Evolutionary conservation across 176 grass and related monocot genomes (phyloP).

Genomic region (Bromus sterilis): DNA sequence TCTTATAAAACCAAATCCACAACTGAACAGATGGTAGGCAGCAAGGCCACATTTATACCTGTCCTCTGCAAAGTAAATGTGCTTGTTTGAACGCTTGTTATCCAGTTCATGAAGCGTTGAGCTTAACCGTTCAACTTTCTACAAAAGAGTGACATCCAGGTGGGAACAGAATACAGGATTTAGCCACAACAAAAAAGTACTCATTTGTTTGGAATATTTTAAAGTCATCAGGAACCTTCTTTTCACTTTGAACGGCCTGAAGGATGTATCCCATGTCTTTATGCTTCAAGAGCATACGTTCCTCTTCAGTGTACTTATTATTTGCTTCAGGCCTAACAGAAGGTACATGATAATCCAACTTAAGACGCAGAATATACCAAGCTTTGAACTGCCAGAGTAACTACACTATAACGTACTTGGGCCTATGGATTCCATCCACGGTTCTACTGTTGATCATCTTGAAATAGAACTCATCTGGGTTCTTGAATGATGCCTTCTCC

Average conservation of each 20-base stretch:
- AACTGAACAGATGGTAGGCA: neutral
- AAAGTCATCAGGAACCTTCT: constrained; percentile 48
- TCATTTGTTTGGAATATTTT: neutral
- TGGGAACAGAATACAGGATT: neutral
- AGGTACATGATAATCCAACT: neutral
- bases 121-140: constrained; percentile 88
- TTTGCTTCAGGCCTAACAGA: constrained; percentile 71
- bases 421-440: constrained; percentile 61
- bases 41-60: constrained; percentile 33
- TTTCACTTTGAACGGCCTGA: constrained; percentile 76
- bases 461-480: constrained; percentile 96
- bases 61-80: constrained; percentile 84
- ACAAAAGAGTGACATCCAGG: neutral
- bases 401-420: constrained; percentile 32
- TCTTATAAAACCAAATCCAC: neutral
- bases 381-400: neutral
- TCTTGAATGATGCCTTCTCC: constrained; percentile 73
- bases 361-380: constrained; percentile 6
- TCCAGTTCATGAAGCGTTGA: constrained; percentile 74
- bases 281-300: constrained; percentile 79
- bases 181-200: neutral
- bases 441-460: constrained; percentile 83
- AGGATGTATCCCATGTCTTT: constrained; percentile 91
- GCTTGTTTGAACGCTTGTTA: constrained; percentile 58
- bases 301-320: constrained; percentile 75